A percentile compares a stretch with the other conserved stretches of the same genome.
These are phyloP conservation scores for Monosporascus cannonballus DNA, from an alignment of 2,329 filamentous ascomycete genomes.

Conservation along the genomic window DNA sequence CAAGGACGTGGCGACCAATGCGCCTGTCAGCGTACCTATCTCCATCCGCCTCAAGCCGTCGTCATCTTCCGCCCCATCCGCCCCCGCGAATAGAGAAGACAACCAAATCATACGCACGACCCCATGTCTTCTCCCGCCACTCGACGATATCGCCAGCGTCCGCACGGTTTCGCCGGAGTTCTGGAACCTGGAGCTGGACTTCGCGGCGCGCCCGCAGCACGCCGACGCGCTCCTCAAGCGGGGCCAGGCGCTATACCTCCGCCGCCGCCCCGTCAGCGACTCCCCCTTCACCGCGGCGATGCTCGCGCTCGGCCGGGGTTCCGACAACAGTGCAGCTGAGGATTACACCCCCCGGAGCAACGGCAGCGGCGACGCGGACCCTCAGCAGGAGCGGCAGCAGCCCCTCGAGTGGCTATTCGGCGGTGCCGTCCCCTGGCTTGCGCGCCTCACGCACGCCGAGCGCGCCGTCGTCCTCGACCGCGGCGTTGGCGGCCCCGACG, in stretches of 20 bases:
- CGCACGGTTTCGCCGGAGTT: conserved; percentile 57
- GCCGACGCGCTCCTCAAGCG: conserved; percentile 53
- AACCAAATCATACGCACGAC: conserved; percentile 40
- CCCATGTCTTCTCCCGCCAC: conserved; percentile 57
- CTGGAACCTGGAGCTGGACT: conserved; percentile 78
- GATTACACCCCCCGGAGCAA: conserved; percentile 27
- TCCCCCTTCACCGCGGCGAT: conserved; percentile 69
- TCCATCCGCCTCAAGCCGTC: conserved; percentile 51
- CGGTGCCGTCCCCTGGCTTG: conserved; percentile 45
- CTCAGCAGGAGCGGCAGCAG: conserved; percentile 27
- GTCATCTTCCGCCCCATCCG: not conserved
- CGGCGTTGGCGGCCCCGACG: conserved; percentile 41
- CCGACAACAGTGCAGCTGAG: not conserved
- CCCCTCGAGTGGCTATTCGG: conserved; percentile 72
- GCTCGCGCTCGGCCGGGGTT: conserved; percentile 55
- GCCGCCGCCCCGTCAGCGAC: conserved; percentile 62
- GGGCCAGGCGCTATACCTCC: conserved; percentile 69
- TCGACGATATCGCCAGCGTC: conserved; percentile 56
- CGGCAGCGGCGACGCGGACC: conserved; percentile 23
- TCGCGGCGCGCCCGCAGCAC: conserved; percentile 56
- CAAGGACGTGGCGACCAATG: conserved; percentile 77
- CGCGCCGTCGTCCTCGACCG: conserved; percentile 53
- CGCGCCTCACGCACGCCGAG: conserved; percentile 58
- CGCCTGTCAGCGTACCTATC: conserved; percentile 70
- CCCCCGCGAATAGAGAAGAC: conserved; percentile 3